Conservation (phyloP, 305 asterid species). For the Fraxinus velutina region DNA sequence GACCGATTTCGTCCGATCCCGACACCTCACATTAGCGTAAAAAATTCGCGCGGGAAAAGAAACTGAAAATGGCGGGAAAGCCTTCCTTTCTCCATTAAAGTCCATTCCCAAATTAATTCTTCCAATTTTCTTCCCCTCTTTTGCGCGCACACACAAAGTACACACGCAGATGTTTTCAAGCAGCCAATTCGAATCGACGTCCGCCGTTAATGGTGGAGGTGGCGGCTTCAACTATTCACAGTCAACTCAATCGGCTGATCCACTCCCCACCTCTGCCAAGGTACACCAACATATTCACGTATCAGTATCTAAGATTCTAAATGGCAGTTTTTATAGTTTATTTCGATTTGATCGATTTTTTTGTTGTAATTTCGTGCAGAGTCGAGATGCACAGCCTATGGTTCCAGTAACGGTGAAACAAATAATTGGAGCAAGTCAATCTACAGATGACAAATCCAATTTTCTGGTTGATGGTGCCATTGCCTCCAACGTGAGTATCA, state of each 20-base stretch:
- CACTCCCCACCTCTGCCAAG: conserved; percentile 61
- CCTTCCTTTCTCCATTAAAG: not conserved
- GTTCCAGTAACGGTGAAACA: conserved; percentile 81
- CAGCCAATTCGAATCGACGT: conserved; percentile 44
- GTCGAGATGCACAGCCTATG: conserved; percentile 74
- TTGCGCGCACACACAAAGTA: not conserved
- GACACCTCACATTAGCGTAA: not conserved
- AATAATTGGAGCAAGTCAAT: conserved; percentile 51
- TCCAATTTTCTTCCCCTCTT: not conserved
- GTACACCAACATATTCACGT: conserved; percentile 24
- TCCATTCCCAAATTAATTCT: not conserved
- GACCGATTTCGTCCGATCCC: not conserved
- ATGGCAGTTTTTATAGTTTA: not conserved
- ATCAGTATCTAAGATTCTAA: not conserved
- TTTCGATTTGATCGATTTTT: not conserved
- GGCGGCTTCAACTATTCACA: conserved; percentile 54
- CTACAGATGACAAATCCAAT: conserved; percentile 55
- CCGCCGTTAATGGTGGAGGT: conserved; percentile 21
- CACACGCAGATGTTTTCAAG: conserved; percentile 46
- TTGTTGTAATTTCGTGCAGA: conserved; percentile 30
- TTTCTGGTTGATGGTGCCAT: conserved; percentile 57
- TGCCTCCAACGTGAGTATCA: conserved; percentile 55
- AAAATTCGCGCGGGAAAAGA: conserved; percentile 30
- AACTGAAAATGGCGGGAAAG: conserved; percentile 32
- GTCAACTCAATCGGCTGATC: conserved; percentile 37